Evolutionary conservation across 2,329 filamentous ascomycete species (phyloP).

Genomic region (Pseudogymnoascus destructans): DNA sequence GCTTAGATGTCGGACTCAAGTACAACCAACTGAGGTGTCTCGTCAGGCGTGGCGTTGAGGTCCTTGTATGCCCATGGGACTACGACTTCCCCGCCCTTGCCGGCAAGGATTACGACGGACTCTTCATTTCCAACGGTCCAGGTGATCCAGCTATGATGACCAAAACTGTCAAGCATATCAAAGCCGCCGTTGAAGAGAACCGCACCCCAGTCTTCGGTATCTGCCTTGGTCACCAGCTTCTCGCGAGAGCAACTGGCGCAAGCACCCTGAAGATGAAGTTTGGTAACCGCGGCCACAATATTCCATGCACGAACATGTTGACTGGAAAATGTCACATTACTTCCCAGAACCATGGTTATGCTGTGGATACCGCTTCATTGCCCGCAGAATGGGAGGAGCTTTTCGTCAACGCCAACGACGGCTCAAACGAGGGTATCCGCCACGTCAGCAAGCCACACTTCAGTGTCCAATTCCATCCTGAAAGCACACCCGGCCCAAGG

Average conservation of each 20-base stretch:
- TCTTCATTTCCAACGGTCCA: conserved; percentile 96
- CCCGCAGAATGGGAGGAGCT: conserved; percentile 78
- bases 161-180: conserved; percentile 81
- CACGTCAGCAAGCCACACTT: conserved; percentile 80
- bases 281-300: conserved; percentile 96
- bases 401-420: conserved; percentile 96
- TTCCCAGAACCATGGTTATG: conserved; percentile 95
- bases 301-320: conserved; percentile 90
- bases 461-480: conserved; percentile 98
- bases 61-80: conserved; percentile 91
- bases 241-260: conserved; percentile 78
- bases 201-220: conserved; percentile 94
- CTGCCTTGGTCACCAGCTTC: conserved; percentile 88
- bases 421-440: conserved; percentile 95
- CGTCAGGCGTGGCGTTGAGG: conserved; percentile 79
- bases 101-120: conserved; percentile 79
- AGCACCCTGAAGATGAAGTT: conserved; percentile 95
- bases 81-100: conserved; percentile 72
- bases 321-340: conserved; percentile 98
- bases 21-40: conserved; percentile 96
- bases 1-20: conserved; percentile 94
- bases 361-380: conserved; percentile 69
- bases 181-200: conserved; percentile 61
- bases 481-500: conserved; percentile 86
- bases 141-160: conserved; percentile 89